A percentile compares a stretch with the other conserved stretches of the same genome.
phyloP scores from a whole-genome alignment of 306 rosid genomes.

The Castanea crenata region DNA sequence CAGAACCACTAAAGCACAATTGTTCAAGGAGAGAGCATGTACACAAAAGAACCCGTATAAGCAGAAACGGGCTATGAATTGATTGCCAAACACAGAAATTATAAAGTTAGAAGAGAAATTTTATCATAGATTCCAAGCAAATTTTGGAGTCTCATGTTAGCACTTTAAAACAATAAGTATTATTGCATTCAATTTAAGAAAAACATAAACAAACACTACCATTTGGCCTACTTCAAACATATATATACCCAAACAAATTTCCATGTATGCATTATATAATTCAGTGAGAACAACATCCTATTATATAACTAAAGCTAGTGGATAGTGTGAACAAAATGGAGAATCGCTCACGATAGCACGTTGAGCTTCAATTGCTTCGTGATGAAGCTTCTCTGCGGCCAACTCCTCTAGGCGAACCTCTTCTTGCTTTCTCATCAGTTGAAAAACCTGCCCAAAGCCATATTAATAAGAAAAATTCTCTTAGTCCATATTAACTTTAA shows the following conservation, averaged over 20 bases:
- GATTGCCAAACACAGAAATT: not conserved
- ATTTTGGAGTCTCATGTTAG: too few relatives aligned
- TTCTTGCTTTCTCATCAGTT: conserved; percentile 81
- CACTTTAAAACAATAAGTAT: too few relatives aligned
- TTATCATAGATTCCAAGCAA: too few relatives aligned
- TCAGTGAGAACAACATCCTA: too few relatives aligned
- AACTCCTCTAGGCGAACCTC: conserved; percentile 70
- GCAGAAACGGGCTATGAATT: not conserved
- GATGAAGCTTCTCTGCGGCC: conserved; percentile 76
- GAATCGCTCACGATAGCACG: conserved; percentile 59
- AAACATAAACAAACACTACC: not conserved
- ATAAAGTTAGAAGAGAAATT: too few relatives aligned
- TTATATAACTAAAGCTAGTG: not conserved
- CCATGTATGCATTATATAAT: too few relatives aligned
- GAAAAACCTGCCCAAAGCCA: conserved; percentile 58
- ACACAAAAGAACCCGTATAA: not conserved
- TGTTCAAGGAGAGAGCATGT: not conserved
- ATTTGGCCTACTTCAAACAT: not conserved
- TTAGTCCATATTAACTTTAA: too few relatives aligned
- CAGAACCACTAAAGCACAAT: not conserved
- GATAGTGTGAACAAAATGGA: not conserved
- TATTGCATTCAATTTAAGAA: not conserved
- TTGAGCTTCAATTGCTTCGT: conserved; percentile 70
- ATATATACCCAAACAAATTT: not conserved
- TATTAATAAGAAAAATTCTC: not conserved